Evolutionary conservation across 2,329 filamentous ascomycete genomes (phyloP).

Genomic region (Cercospora berteroae): DNA sequence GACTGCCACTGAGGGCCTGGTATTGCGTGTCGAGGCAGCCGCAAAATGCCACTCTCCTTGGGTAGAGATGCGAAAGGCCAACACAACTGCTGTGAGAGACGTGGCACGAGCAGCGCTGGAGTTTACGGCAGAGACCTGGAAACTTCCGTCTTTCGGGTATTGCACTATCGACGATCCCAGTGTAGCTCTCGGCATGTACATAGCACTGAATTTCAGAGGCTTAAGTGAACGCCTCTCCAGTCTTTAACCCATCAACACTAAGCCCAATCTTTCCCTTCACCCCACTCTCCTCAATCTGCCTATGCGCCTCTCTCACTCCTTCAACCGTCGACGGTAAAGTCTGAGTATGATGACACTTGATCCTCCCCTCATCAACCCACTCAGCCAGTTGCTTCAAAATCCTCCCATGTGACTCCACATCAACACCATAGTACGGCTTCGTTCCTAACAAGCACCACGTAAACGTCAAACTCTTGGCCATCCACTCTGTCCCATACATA

Average conservation of each 20-base stretch:
- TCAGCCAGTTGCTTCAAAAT: constrained; percentile 32
- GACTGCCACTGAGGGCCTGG: neutral
- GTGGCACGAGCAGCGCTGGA: neutral
- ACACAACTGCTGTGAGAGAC: neutral
- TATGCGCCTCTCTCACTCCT: constrained; percentile 43
- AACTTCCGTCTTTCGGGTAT: neutral
- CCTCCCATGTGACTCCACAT: constrained; percentile 21
- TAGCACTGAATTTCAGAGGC: neutral
- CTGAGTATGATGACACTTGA: constrained; percentile 43
- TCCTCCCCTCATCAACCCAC: constrained; percentile 39
- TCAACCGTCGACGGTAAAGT: constrained; percentile 39
- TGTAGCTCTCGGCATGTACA: neutral
- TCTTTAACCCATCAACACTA: constrained; percentile 30
- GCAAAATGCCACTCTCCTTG: neutral
- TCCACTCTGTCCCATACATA: constrained; percentile 13
- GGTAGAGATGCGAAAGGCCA: neutral
- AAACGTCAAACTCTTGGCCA: constrained; percentile 18
- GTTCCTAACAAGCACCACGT: constrained; percentile 21
- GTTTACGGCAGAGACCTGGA: neutral
- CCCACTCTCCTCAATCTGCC: constrained; percentile 40
- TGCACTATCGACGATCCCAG: neutral
- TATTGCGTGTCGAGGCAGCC: neutral
- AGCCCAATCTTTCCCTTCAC: constrained; percentile 42
- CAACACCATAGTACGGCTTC: constrained; percentile 18
- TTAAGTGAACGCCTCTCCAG: neutral